Conservation (phyloP, 805 yeast genomes). For the Grigorovia transvaalensis region DNA sequence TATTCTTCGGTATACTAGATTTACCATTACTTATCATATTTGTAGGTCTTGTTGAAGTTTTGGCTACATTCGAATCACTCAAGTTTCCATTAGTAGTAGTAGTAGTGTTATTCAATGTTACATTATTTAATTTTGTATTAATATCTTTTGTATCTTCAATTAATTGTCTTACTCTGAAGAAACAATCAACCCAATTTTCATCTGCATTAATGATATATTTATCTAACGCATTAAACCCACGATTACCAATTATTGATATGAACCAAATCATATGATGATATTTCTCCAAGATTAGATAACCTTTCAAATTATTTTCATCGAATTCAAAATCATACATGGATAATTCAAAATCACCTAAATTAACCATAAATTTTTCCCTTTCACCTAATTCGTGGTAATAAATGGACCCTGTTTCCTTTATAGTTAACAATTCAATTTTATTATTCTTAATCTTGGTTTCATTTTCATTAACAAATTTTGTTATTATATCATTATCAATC, state of each 20-base stretch:
- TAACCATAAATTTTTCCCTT: constrained; percentile 12
- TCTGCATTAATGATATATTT: constrained; percentile 34
- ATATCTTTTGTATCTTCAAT: constrained; percentile 23
- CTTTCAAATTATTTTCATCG: constrained; percentile 45
- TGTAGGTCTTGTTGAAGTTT: no score
- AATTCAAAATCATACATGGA: constrained; percentile 78
- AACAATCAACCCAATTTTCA: constrained; percentile 60
- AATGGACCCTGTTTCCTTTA: constrained; percentile 15
- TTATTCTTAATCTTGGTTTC: constrained; percentile 6
- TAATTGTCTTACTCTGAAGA: constrained; percentile 54
- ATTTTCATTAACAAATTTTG: constrained; percentile 13
- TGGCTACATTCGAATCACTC: background rate
- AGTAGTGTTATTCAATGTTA: background rate
- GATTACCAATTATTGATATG: constrained; percentile 35
- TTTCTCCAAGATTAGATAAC: constrained; percentile 56
- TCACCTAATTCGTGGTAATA: constrained; percentile 7
- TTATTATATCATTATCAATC: constrained; percentile 21
- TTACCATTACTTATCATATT: no score
- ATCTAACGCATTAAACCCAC: background rate
- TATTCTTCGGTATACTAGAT: background rate
- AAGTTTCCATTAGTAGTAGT: background rate
- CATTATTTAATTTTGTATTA: no score
- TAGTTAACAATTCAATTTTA: constrained; percentile 7
- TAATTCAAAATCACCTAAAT: constrained; percentile 37
- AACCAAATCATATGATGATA: constrained; percentile 47